Conservation (phyloP, 176 grass and related monocot species). For the Chloris gayana region DNA sequence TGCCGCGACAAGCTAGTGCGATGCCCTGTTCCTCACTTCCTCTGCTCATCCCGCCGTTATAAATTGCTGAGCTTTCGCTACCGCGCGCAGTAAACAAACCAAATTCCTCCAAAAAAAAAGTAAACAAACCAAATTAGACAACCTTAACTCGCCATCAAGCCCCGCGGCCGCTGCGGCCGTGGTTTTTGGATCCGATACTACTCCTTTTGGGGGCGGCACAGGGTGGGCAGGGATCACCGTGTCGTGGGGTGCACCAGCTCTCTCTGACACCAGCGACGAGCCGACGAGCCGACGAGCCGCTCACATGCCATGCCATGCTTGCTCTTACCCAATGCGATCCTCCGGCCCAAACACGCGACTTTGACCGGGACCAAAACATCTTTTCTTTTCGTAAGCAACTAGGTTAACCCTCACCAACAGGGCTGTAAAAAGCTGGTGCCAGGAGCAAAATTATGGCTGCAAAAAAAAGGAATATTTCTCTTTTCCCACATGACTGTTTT, state of each 20-base stretch:
- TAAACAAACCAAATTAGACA: too few relatives aligned
- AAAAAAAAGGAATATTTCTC: not conserved
- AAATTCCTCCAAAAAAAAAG: too few relatives aligned
- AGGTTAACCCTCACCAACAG: not conserved
- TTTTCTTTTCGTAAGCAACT: not conserved
- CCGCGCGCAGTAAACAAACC: not conserved
- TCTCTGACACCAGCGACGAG: not conserved
- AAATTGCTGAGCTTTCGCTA: not conserved
- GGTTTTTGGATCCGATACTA: not conserved
- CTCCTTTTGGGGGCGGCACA: conserved; percentile 28
- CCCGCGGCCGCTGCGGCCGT: not conserved
- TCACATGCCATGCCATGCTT: conserved; percentile 12
- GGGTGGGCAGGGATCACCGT: not conserved
- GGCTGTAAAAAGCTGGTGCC: not conserved
- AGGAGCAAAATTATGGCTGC: not conserved
- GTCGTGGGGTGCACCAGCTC: not conserved
- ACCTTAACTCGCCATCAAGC: not conserved
- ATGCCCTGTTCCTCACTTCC: not conserved
- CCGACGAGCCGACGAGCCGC: too few relatives aligned
- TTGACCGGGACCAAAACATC: not conserved
- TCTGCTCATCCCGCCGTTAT: conserved; percentile 3
- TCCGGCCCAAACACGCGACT: not conserved
- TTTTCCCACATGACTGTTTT: too few relatives aligned
- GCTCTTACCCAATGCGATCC: too few relatives aligned
- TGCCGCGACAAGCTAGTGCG: not conserved